These are phyloP conservation scores for Plenodomus lindquistii DNA, from an alignment of 2,329 filamentous ascomycete genomes.

Conservation along the genomic window DNA sequence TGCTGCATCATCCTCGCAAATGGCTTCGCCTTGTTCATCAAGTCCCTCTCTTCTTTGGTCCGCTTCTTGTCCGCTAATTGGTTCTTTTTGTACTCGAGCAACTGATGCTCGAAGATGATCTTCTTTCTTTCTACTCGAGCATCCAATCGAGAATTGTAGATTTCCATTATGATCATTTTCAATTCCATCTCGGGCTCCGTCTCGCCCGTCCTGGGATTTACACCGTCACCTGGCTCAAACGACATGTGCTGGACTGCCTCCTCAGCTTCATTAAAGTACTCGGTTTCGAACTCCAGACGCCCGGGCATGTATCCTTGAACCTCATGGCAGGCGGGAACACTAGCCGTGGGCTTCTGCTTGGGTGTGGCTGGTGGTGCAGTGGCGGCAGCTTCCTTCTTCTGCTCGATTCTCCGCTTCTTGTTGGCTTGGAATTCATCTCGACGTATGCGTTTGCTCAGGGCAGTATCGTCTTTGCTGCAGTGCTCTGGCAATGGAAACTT, in stretches of 20 bases:
- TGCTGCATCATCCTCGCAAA: conserved; percentile 97
- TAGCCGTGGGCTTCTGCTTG: conserved; percentile 94
- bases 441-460: conserved; percentile 77
- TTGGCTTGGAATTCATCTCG: conserved; percentile 90
- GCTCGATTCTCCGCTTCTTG: conserved; percentile 92
- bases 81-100: conserved; percentile 93
- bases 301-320: conserved; percentile 99
- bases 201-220: conserved; percentile 81
- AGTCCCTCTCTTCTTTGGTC: conserved; percentile 90
- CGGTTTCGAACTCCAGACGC: conserved; percentile 93
- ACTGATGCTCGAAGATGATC: conserved; percentile 91
- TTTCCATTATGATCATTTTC: conserved; percentile 97
- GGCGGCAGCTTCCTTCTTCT: conserved; percentile 84
- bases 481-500: conserved; percentile 85
- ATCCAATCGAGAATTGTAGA: conserved; percentile 91
- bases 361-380: conserved; percentile 80
- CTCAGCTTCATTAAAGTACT: conserved; percentile 96
- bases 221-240: conserved; percentile 92
- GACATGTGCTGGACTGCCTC: conserved; percentile 98
- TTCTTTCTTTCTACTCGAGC: conserved; percentile 93
- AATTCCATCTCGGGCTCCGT: conserved; percentile 95
- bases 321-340: conserved; percentile 94
- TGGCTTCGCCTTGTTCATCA: conserved; percentile 91
- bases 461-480: conserved; percentile 80
- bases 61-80: conserved; percentile 88